Evolutionary conservation across 805 yeast genomes (phyloP), one percentile per base, ranked within the genome.

Genomic region (Kazachstania psychrophila): DNA sequence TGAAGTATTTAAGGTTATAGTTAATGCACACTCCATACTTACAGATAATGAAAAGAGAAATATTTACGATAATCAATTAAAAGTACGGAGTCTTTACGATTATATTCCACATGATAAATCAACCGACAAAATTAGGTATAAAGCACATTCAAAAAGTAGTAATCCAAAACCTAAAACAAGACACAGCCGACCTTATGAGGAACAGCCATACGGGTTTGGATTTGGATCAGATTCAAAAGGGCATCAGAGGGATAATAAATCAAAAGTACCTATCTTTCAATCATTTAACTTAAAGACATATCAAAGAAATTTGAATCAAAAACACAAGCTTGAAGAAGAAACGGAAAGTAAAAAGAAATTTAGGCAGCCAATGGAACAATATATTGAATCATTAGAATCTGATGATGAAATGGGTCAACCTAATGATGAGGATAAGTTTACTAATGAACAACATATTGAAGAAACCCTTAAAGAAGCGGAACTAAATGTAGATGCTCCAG

Each of bases 191-290:
- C 58, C 61, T 2, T 58, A 58, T 36, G 62, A 53, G 27, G 44
- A 56, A 31, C 60, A 56, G 27, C 62, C 61, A 1, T 58, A 58
- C 42, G 62, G 62, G 6, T 58, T 58, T 40, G 60, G 58, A 12
- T 28, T 46, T 23, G 45, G 39, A 6, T 29, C 40, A 3, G 31
- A 29, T 6, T 9, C 17, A 5, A 25, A 26, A 9, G 23, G 12
- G 26, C 33, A 34, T 10, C 6, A 20, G 16, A n/a, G 22, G 3
- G 12, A 28, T 16, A 28, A 26, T 19, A 25, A 31, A 22, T 26
- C 43, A 6, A 43, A 39, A 22, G 49, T 45, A 11, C 46, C 54
- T 2, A 46, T 42, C 5, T 47, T 48, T 25, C 54, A 50, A 32
- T 46, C 56, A 4, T 55, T 55, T 32, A 55, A 54, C 31, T 34